A percentile compares a stretch with the other conserved stretches of the same genome.
These are phyloP conservation scores for Fusarium longipes DNA, from an alignment of 2,329 filamentous ascomycete species.

Conservation along the genomic window DNA sequence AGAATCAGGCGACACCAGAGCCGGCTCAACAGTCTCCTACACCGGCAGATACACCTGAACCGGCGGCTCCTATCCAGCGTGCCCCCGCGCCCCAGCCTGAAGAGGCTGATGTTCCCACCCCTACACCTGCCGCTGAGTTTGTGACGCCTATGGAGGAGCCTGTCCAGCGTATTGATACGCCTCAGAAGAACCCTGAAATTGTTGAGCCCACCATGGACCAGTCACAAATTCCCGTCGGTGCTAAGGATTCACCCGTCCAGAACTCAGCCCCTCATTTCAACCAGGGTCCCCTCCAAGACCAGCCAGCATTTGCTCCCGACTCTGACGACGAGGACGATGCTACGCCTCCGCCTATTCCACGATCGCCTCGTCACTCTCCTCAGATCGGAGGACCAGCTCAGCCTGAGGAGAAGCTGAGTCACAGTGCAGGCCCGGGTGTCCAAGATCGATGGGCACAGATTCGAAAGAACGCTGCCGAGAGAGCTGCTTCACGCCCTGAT, in stretches of 20 bases:
- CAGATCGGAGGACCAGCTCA: constrained; percentile 43
- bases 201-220: constrained; percentile 38
- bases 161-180: constrained; percentile 31
- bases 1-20: constrained; percentile 49
- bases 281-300: constrained; percentile 87
- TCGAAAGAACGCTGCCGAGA: constrained; percentile 89
- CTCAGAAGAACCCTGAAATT: constrained; percentile 38
- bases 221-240: constrained; percentile 31
- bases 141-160: constrained; percentile 42
- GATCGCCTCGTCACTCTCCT: constrained; percentile 50
- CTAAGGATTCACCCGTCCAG: constrained; percentile 27
- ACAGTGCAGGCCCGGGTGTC: constrained; percentile 51
- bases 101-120: constrained; percentile 31
- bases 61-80: constrained; percentile 35
- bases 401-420: constrained; percentile 51
- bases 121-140: constrained; percentile 38
- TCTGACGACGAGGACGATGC: constrained; percentile 62
- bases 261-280: constrained; percentile 73
- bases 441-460: constrained; percentile 96
- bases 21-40: constrained; percentile 24
- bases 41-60: constrained; percentile 45
- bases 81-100: neutral
- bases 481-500: constrained; percentile 74
- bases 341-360: constrained; percentile 65
- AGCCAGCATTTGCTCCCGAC: constrained; percentile 83